These are phyloP conservation scores for Nicotiana tomentosiformis DNA, from an alignment of 257 asterid species.

Conservation along the genomic window DNA sequence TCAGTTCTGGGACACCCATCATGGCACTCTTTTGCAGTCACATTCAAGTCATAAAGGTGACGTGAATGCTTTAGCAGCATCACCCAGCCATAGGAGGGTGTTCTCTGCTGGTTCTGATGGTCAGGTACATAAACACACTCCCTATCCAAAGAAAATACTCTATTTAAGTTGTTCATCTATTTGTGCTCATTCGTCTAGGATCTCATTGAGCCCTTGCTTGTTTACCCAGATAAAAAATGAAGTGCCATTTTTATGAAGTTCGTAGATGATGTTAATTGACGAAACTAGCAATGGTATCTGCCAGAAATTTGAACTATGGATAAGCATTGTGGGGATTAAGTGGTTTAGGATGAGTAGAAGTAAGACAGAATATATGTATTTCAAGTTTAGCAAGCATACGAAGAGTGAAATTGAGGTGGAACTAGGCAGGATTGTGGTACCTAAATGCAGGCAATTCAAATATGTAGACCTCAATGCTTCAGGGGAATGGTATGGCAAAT, in stretches of 20 bases:
- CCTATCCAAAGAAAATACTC: neutral
- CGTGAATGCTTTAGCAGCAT: constrained; percentile 79
- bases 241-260: neutral
- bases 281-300: neutral
- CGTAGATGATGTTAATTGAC: neutral
- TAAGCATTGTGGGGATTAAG: neutral
- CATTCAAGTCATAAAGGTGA: constrained; percentile 91
- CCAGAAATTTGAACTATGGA: neutral
- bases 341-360: neutral
- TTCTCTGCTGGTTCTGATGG: constrained; percentile 98
- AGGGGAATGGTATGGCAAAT: too few relatives aligned
- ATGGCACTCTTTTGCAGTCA: constrained; percentile 83
- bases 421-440: neutral
- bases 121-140: constrained; percentile 46
- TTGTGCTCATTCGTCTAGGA: neutral
- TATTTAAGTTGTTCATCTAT: neutral
- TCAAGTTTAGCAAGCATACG: neutral
- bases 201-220: neutral
- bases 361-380: neutral
- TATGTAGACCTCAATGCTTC: neutral
- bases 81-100: constrained; percentile 78
- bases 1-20: constrained; percentile 85
- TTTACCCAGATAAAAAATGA: neutral
- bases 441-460: neutral
- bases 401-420: neutral